These are phyloP conservation scores for Cystobasidium sp. DNA, from an alignment of 1,284 basidiomycete species.

Conservation along the genomic window DNA sequence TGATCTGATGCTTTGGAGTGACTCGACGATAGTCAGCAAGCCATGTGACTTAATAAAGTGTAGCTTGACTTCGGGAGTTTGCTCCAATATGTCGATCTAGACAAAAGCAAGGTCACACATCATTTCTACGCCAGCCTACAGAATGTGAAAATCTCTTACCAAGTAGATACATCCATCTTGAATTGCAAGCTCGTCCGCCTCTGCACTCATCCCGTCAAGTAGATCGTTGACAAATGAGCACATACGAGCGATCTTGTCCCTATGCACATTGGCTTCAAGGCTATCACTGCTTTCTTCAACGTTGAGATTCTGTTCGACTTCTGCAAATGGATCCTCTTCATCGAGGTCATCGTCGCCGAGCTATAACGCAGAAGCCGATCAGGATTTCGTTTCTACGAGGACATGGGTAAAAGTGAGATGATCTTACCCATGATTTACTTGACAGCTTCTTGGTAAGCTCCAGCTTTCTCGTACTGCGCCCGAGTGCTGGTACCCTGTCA, in stretches of 20 bases:
- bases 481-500: slow-evolving; percentile 66
- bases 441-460: slow-evolving; percentile 79
- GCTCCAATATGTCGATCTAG: slow-evolving; percentile 76
- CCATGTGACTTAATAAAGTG: slow-evolving; percentile 91
- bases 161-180: slow-evolving; percentile 84
- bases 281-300: slow-evolving; percentile 62
- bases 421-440: slow-evolving; percentile 63
- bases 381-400: too few species aligned
- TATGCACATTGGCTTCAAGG: slow-evolving; percentile 81
- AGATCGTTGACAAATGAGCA: slow-evolving; percentile 78
- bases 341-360: slow-evolving; percentile 78
- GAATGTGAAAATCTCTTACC: slow-evolving; percentile 60
- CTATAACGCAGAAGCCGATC: slow-evolving; percentile 57
- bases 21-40: slow-evolving; percentile 89
- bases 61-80: slow-evolving; percentile 83
- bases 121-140: not conserved
- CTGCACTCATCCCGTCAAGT: slow-evolving; percentile 71
- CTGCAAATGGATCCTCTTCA: slow-evolving; percentile 92
- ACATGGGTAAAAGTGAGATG: slow-evolving; percentile 57
- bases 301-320: slow-evolving; percentile 62
- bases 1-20: slow-evolving; percentile 77
- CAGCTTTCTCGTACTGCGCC: slow-evolving; percentile 59
- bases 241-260: slow-evolving; percentile 86
- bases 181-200: slow-evolving; percentile 76
- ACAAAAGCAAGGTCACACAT: slow-evolving; percentile 19